Evolutionary conservation across 2,329 filamentous ascomycete species (phyloP), one percentile per base, ranked within the genome.

Genomic region (Phyllosticta citribraziliensis): DNA sequence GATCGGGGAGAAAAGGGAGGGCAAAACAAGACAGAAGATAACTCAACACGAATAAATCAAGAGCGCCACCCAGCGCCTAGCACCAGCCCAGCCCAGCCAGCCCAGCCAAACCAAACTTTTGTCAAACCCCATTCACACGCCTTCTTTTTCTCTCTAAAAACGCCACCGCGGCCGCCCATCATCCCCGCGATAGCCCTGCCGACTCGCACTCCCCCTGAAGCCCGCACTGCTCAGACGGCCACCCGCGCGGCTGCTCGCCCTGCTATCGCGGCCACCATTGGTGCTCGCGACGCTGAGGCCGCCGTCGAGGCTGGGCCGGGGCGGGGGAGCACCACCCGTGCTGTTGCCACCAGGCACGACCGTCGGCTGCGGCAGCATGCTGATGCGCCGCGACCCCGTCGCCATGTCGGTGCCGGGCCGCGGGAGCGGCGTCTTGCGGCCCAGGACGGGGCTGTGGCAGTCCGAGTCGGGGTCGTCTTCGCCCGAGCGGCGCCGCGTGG

Each of bases 281-380:
- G 33, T 40, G 10, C 52, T 54, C 17, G 52, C 54, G 52, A 53
- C 47, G 52, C 57, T 59, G 11, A 52, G 35, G 14, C 57, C 57
- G 20, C 57, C 57, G 20, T 59, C 57, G 51, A 59, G 52, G 20
- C 57, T 59, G 27, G 57, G 57, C 14, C 57, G 57, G 22, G 57
- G 57, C 17, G 57, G 57, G 3, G 51, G 57, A 10, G 2, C 22
- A 3, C 22, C 22, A 22, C 40, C 57, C 12, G 14, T 50, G 30
- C 17, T 11, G 33, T 17, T 55, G 19, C 25, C 30, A 6, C 40
- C 52, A 5, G 58, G 58, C 53, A 53, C 55, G 0, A 24, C 4
- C n/a, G 6, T 55, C 14, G 58, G 58, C 35, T 60, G 58, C 25
- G 58, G 58, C 5, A 60, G 35, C 58, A 60, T 60, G 53, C 58